Conservation (phyloP, 176 grass and related monocot genomes). For the Urochloa ruziziensis region DNA sequence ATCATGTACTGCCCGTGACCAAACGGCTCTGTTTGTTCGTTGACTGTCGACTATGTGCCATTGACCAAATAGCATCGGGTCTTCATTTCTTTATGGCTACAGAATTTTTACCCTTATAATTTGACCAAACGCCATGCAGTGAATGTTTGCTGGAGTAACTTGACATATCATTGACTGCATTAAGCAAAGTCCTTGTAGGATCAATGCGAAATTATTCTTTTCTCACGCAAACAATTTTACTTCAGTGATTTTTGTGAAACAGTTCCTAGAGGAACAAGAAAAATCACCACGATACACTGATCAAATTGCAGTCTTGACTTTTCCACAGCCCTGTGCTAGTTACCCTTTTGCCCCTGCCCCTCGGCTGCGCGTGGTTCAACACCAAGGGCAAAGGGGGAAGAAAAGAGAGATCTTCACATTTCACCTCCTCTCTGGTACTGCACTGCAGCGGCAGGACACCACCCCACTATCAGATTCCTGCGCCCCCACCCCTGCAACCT, state of each 20-base stretch:
- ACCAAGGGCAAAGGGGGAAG: background rate
- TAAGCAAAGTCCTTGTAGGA: background rate
- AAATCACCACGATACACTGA: too few relatives aligned
- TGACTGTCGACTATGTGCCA: background rate
- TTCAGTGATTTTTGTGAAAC: too few relatives aligned
- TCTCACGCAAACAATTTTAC: background rate
- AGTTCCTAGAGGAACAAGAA: too few relatives aligned
- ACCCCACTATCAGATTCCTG: background rate
- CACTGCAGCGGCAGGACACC: background rate
- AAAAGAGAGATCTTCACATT: background rate
- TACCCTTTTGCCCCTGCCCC: background rate
- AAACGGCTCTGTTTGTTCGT: background rate
- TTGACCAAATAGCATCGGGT: background rate
- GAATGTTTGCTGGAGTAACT: background rate
- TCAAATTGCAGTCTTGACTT: too few relatives aligned
- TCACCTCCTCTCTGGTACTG: background rate
- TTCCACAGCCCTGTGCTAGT: too few relatives aligned
- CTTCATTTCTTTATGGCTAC: background rate
- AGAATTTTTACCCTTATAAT: background rate
- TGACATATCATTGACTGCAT: background rate
- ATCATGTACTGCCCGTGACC: background rate
- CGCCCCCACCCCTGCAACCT: background rate
- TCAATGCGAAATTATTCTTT: background rate
- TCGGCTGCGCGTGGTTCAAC: background rate
- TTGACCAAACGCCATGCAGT: background rate